These are phyloP conservation scores for Yarrowia porcina DNA, from an alignment of 805 yeast genomes.

Conservation along the genomic window DNA sequence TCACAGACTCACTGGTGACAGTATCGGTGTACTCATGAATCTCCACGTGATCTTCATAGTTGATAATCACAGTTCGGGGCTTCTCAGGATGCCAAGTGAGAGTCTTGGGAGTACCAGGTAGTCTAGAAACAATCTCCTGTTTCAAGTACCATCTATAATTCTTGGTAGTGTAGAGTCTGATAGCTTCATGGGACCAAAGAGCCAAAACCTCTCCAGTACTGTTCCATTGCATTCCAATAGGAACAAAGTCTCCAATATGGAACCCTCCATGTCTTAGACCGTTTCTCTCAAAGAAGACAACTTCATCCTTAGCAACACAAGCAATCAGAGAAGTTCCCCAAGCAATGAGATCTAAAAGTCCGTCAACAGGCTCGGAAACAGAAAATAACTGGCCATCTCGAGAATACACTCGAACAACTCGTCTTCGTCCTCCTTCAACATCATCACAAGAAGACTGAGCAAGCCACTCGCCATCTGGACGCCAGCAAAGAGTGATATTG, in stretches of 20 bases:
- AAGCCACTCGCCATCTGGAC: conserved; percentile 90
- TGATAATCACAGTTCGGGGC: conserved; percentile 65
- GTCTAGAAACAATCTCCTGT: conserved; percentile 54
- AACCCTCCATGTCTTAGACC: conserved; percentile 91
- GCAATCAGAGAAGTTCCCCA: conserved; percentile 93
- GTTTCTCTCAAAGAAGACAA: conserved; percentile 86
- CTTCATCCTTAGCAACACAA: conserved; percentile 57
- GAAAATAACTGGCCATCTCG: conserved; percentile 72
- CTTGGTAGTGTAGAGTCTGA: conserved; percentile 88
- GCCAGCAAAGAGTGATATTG: conserved; percentile 67
- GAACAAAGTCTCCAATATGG: conserved; percentile 52
- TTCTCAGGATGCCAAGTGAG: conserved; percentile 86
- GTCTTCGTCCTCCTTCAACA: conserved; percentile 43
- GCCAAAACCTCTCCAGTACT: conserved; percentile 75
- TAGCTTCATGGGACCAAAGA: conserved; percentile 53
- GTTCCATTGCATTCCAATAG: conserved; percentile 70
- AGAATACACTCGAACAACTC: conserved; percentile 78
- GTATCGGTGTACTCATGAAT: conserved; percentile 66
- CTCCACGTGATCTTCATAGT: conserved; percentile 42
- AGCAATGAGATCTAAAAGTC: conserved; percentile 65
- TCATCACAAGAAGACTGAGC: conserved; percentile 63
- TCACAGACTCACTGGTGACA: conserved; percentile 64
- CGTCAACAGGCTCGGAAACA: conserved; percentile 86
- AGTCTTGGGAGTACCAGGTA: conserved; percentile 32
- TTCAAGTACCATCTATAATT: conserved; percentile 96